Evolutionary conservation across 306 rosid genomes (phyloP).

Genomic region (Oemleria cerasiformis): DNA sequence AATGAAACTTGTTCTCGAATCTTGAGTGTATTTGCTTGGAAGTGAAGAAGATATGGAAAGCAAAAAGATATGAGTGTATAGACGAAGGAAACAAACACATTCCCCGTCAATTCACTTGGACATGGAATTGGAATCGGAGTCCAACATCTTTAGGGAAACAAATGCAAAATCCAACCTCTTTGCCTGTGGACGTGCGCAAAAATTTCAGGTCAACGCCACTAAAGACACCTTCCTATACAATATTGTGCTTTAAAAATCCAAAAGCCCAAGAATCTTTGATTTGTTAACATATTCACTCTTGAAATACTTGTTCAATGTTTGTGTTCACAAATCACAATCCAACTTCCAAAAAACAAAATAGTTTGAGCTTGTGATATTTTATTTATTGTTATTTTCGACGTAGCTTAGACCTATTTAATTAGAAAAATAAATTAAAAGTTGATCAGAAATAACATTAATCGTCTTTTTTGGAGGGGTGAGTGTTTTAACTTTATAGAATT

Average conservation of each 20-base stretch:
- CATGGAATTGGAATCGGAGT: too few relatives aligned
- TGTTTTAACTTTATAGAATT: too few relatives aligned
- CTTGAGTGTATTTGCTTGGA: not conserved
- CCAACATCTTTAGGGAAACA: not conserved
- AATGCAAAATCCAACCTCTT: constrained; percentile 15
- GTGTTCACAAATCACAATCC: not conserved
- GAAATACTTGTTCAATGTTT: not conserved
- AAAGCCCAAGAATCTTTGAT: not conserved
- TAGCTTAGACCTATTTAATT: too few relatives aligned
- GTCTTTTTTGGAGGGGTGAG: too few relatives aligned
- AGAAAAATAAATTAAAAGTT: too few relatives aligned
- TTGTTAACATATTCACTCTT: not conserved
- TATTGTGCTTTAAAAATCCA: not conserved
- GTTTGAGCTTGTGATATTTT: not conserved
- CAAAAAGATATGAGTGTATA: not conserved
- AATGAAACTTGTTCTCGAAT: not conserved
- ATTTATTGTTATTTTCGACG: too few relatives aligned
- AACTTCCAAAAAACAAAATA: not conserved
- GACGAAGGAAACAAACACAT: not conserved
- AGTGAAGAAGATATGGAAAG: not conserved
- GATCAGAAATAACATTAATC: too few relatives aligned
- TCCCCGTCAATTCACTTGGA: too few relatives aligned
- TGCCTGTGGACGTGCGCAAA: not conserved
- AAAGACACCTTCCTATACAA: constrained; percentile 8
- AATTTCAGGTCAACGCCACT: constrained; percentile 3